Evolutionary conservation across 2,329 filamentous ascomycete species (phyloP).

Genomic region (Diplodia seriata): DNA sequence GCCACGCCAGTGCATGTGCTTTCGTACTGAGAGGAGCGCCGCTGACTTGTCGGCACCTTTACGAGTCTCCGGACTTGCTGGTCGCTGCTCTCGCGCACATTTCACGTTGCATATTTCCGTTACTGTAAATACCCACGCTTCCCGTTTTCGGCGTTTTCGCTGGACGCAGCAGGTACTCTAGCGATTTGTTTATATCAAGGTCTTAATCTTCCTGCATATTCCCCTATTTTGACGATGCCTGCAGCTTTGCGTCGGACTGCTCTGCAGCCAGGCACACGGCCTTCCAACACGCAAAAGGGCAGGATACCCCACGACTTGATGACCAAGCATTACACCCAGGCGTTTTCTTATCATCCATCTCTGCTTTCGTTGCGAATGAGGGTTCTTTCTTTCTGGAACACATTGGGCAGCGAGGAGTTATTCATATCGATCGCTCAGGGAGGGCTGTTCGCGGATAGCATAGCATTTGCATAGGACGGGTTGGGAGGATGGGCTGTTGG

Average conservation of each 20-base stretch:
- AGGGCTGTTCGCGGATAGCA: slow-evolving; percentile 4
- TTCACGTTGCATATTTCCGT: slow-evolving; percentile 29
- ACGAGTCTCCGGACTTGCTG: slow-evolving; percentile 46
- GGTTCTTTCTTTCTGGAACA: slow-evolving; percentile 26
- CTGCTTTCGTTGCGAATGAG: slow-evolving; percentile 29
- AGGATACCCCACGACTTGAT: slow-evolving; percentile 24
- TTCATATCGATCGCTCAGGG: slow-evolving; percentile 23
- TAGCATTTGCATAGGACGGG: slow-evolving; percentile 29
- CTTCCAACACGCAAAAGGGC: slow-evolving; percentile 17
- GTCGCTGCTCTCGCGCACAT: slow-evolving; percentile 46
- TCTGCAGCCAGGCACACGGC: not conserved
- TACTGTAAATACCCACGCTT: slow-evolving; percentile 33
- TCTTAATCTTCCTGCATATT: slow-evolving; percentile 27
- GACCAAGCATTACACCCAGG: slow-evolving; percentile 27
- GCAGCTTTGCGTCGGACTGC: slow-evolving; percentile 6
- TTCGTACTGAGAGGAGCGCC: slow-evolving; percentile 53
- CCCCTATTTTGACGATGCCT: slow-evolving; percentile 24
- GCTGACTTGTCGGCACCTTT: slow-evolving; percentile 44
- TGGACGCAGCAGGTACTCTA: slow-evolving; percentile 30
- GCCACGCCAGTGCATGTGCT: slow-evolving; percentile 51
- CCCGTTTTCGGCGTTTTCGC: slow-evolving; percentile 26
- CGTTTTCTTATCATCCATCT: slow-evolving; percentile 25
- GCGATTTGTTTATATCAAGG: slow-evolving; percentile 27
- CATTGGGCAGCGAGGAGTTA: slow-evolving; percentile 31
- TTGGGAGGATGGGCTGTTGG: not conserved